Percentiles rank a stretch among this genome's conserved stretches.
phyloP scores from a whole-genome alignment of 345 rosid species.

The Eucalyptus regnans region DNA sequence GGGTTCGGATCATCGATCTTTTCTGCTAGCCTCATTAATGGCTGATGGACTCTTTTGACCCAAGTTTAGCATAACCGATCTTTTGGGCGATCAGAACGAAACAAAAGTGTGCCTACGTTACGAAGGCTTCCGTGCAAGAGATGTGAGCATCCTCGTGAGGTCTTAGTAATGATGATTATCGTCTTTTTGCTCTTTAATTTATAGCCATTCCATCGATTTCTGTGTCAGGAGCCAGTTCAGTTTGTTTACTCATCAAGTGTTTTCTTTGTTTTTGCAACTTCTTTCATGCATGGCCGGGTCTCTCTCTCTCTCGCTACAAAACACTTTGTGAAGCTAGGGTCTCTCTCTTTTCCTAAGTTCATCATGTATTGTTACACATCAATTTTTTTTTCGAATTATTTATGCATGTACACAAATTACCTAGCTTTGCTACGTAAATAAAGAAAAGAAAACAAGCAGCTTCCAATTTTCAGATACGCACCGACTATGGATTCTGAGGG shows the following conservation, averaged over 20 bases:
- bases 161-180: neutral
- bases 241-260: neutral
- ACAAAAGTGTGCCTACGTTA: neutral
- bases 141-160: neutral
- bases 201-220: neutral
- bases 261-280: neutral
- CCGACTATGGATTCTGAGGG: neutral
- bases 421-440: neutral
- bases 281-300: neutral
- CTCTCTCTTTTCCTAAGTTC: neutral
- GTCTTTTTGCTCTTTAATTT: neutral
- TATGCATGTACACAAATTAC: neutral
- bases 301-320: neutral
- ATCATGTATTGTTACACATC: neutral
- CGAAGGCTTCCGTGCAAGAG: neutral
- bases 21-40: neutral
- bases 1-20: neutral
- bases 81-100: neutral
- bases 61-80: neutral
- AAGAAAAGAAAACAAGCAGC: neutral
- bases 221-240: neutral
- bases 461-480: neutral
- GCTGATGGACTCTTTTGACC: neutral
- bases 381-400: neutral
- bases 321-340: neutral